Percentiles rank a stretch among this genome's conserved stretches.
Evolutionary conservation across 768 basidiomycete genomes (phyloP).

Genomic region (Hygrocybe coccinea): DNA sequence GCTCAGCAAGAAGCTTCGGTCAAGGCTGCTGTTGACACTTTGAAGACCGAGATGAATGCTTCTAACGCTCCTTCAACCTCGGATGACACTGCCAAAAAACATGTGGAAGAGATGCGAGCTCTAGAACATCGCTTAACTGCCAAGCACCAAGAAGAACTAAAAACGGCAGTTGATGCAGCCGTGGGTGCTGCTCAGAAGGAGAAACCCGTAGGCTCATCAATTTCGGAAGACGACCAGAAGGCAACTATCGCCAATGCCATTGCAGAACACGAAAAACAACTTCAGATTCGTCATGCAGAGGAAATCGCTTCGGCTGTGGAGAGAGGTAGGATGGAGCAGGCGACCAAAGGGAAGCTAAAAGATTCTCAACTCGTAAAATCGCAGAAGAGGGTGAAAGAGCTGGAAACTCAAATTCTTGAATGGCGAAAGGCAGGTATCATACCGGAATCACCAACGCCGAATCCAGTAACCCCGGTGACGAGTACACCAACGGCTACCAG

Average conservation of each 20-base stretch:
- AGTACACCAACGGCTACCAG: conserved; percentile 18
- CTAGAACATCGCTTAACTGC: conserved; percentile 50
- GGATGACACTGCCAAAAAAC: conserved; percentile 43
- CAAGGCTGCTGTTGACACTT: conserved; percentile 54
- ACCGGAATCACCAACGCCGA: conserved; percentile 29
- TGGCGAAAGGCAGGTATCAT: conserved; percentile 50
- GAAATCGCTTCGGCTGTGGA: conserved; percentile 66
- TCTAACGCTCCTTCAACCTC: conserved; percentile 16
- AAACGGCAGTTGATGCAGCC: conserved; percentile 49
- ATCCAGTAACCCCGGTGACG: conserved; percentile 23
- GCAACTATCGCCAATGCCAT: conserved; percentile 46
- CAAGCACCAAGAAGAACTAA: conserved; percentile 51
- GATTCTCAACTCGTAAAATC: conserved; percentile 62
- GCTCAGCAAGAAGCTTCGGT: conserved; percentile 46
- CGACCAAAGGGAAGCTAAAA: conserved; percentile 60
- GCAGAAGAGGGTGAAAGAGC: conserved; percentile 59
- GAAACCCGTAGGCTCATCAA: conserved; percentile 16
- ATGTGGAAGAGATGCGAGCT: conserved; percentile 54
- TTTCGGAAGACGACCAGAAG: conserved; percentile 27
- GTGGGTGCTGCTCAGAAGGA: conserved; percentile 36
- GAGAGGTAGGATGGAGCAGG: conserved; percentile 59
- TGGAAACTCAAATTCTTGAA: conserved; percentile 58
- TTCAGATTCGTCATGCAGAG: conserved; percentile 44
- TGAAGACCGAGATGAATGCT: conserved; percentile 42
- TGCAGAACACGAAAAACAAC: conserved; percentile 43